These are phyloP conservation scores for Iberis pinnata DNA, from an alignment of 345 rosid genomes.

Conservation along the genomic window DNA sequence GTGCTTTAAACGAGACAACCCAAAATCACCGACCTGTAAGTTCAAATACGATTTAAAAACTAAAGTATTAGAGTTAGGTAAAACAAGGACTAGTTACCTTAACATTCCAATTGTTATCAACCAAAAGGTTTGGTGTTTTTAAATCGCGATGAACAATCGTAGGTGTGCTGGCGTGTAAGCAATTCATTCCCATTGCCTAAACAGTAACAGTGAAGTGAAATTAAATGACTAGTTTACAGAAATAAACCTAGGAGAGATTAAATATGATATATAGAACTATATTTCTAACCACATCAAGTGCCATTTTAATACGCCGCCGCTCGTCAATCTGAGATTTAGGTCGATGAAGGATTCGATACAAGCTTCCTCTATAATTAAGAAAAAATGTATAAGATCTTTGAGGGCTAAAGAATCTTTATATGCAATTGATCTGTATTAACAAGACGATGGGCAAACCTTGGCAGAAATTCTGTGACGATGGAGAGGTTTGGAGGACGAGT, in stretches of 20 bases:
- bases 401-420: conserved; percentile 13
- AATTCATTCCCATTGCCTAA: conserved; percentile 99
- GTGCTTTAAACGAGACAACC: conserved; percentile 95
- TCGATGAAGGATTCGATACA: conserved; percentile 85
- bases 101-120: conserved; percentile 97
- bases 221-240: background rate
- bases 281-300: conserved; percentile 89
- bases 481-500: conserved; percentile 99
- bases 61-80: background rate
- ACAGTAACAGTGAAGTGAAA: conserved; percentile 18
- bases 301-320: conserved; percentile 92
- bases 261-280: conserved; percentile 12
- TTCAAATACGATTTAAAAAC: background rate
- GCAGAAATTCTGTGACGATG: conserved; percentile 90
- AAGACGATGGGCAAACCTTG: conserved; percentile 50
- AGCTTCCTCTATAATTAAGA: conserved; percentile 69
- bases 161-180: conserved; percentile 89
- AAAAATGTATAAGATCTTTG: conserved; percentile 1
- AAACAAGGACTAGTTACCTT: conserved; percentile 42
- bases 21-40: conserved; percentile 90
- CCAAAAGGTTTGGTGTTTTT: conserved; percentile 97
- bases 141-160: conserved; percentile 98
- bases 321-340: conserved; percentile 91
- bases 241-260: background rate
- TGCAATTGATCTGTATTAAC: conserved; percentile 6